Percentiles rank a stretch among this genome's conserved stretches.
Evolutionary conservation across 2,329 filamentous ascomycete genomes (phyloP).

Genomic region (Clarireedia paspali): DNA sequence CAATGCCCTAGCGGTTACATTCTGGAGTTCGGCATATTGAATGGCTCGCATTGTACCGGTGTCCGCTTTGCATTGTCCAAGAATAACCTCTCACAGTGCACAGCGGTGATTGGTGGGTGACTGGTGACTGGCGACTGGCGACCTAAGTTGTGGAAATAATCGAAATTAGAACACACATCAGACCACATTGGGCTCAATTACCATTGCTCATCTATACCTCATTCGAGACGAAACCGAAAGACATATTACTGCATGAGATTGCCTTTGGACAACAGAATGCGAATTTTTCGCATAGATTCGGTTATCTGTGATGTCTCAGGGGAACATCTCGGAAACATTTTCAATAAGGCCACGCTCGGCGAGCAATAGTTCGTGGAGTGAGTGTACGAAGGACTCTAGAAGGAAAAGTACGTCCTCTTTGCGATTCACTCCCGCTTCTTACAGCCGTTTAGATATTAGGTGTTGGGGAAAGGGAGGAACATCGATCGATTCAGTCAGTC

Average conservation of each 20-base stretch:
- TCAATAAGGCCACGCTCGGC: not conserved
- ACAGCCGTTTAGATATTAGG: too few species aligned
- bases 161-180: too few species aligned
- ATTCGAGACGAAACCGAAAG: not conserved
- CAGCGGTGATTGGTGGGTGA: too few species aligned
- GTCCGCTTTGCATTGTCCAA: too few species aligned
- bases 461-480: too few species aligned
- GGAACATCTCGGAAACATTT: not conserved
- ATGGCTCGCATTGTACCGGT: not conserved
- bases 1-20: not conserved
- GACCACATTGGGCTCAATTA: too few species aligned
- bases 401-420: not conserved
- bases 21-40: not conserved
- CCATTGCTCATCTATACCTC: not conserved
- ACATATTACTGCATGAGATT: not conserved
- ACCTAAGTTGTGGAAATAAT: too few species aligned
- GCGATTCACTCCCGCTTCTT: not conserved
- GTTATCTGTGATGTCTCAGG: constrained; percentile 2
- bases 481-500: too few species aligned
- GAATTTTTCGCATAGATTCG: not conserved
- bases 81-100: too few species aligned
- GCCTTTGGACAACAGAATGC: too few species aligned
- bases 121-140: too few species aligned
- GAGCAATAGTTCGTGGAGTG: not conserved
- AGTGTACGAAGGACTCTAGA: not conserved